Conservation (phyloP, 306 rosid species). For the Sophora flavescens region DNA sequence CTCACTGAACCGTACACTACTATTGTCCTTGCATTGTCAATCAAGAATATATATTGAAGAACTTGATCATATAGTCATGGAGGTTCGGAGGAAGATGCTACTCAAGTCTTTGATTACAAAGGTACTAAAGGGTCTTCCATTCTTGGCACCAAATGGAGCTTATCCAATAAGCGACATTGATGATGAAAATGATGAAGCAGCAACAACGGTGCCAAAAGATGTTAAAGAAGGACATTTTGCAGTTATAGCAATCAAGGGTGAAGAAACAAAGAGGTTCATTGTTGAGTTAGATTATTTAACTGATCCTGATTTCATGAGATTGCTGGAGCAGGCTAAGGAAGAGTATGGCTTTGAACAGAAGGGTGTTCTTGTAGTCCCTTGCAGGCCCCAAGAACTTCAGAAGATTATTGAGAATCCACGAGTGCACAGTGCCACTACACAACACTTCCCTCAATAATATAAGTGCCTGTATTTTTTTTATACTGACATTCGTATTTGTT, state of each 20-base stretch:
- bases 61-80: neutral
- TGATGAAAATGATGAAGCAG: conserved; percentile 33
- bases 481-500: neutral
- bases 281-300: conserved; percentile 61
- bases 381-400: conserved; percentile 63
- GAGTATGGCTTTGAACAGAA: conserved; percentile 74
- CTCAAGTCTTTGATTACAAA: conserved; percentile 52
- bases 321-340: conserved; percentile 66
- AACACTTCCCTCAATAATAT: neutral
- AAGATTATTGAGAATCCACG: conserved; percentile 55
- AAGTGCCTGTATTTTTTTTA: too few species aligned
- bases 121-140: conserved; percentile 52
- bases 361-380: conserved; percentile 76
- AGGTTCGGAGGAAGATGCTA: conserved; percentile 43
- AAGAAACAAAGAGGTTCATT: conserved; percentile 65
- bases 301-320: conserved; percentile 64
- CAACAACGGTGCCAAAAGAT: conserved; percentile 51
- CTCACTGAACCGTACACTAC: neutral
- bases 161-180: conserved; percentile 16
- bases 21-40: conserved; percentile 37
- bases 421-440: neutral
- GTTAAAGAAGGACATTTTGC: conserved; percentile 69
- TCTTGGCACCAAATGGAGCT: conserved; percentile 39
- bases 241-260: conserved; percentile 72
- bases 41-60: neutral